phyloP scores from a whole-genome alignment of 805 yeast species.

The Saccharomycopsis fodiens region DNA sequence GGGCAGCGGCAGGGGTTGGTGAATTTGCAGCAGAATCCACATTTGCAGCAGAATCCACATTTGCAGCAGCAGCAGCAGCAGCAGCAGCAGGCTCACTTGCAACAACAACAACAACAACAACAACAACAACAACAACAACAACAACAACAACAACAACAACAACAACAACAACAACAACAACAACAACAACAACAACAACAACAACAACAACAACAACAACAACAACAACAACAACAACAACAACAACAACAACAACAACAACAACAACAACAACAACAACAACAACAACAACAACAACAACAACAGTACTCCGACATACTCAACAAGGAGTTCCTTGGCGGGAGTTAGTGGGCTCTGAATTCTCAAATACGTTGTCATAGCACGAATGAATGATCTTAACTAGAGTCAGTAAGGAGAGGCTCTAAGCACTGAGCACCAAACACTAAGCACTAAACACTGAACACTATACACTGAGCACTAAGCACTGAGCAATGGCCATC shows the following conservation, averaged over 20 bases:
- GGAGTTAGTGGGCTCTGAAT: background rate
- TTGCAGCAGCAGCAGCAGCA: constrained; percentile 4
- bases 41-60: background rate
- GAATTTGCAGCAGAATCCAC: background rate
- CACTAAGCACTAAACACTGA: no score
- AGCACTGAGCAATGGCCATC: no score
- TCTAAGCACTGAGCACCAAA: no score
- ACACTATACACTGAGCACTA: no score
- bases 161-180: background rate
- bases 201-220: background rate
- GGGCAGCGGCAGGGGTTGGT: background rate
- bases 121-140: background rate
- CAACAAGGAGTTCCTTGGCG: constrained; percentile 5
- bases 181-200: background rate
- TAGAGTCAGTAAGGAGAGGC: no score
- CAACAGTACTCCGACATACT: constrained; percentile 5
- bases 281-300: background rate
- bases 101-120: no score
- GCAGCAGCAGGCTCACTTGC: background rate
- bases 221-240: background rate
- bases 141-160: background rate
- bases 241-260: background rate
- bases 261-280: no score
- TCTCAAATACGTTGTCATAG: no score
- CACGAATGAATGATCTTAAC: no score